Base-by-base conservation (phyloP, 192 early-diverging fungal genomes). In the Linnemannia hyalina region DNA sequence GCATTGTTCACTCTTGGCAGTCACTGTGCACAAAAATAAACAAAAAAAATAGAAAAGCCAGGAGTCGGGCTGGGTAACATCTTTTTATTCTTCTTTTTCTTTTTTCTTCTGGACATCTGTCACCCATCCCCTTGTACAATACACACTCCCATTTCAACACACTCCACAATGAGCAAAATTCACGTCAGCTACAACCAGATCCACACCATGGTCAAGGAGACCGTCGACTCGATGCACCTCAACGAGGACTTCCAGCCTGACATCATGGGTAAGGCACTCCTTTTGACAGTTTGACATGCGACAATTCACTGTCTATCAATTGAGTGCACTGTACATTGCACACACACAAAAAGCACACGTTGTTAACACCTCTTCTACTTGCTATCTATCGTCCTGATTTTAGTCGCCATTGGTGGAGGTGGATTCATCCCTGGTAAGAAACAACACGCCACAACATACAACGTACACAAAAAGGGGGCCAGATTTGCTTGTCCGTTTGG, bases 321-420 rank as follows among this genome's bases (percentile, higher is more conserved):
- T 46, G 9, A 36, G 26, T 35, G n/a, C 15, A 13, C 18, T 29
- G 13, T 38, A 72, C 6, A 47, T 23, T 20, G n/a, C 1, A 7
- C 38, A 40, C 38, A 52, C 22, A 74, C 42, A 29, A 16, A 36
- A 29, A 18, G 47, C 16, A 63, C 20, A 52, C 8, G n/a, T 49
- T 10, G 26, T 13, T 54, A 49, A 42, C 41, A 76, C 18, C n/a
- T 60, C 26, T 47, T 36, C 36, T 70, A 65, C 36, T 36, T 49
- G 36, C 13, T 76, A 40, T 40, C 38, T 40, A 42, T 76, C 49
- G 55, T 68, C 32, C 55, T 42, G 38, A 23, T 55, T n/a, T 83
- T 89, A 85, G 93, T 96, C 73, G 94, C 94, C 70, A 96, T 96
- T 77, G 95, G 94, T 44, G 94, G 93, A 68, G 95, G 95, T 82